Evolutionary conservation across 768 basidiomycete genomes (phyloP), one percentile per base, ranked within the genome.

Genomic region (Leccinum pellstonianum): DNA sequence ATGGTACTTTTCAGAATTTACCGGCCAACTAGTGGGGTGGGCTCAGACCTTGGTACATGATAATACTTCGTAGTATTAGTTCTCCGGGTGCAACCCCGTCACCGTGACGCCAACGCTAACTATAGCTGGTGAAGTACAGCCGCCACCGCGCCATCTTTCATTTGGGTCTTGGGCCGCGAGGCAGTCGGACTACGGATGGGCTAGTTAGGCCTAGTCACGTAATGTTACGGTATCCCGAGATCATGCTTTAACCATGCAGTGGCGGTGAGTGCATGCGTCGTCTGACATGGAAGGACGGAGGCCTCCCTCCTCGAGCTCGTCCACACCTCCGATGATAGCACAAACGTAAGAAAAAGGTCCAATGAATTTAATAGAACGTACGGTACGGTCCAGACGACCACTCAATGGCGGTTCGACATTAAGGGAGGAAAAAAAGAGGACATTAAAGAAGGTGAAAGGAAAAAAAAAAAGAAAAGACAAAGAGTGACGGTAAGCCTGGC

Each of bases 181-280:
- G 68, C 58, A 52, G 63, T 31, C 61, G 48, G 57, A 61, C 43
- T 43, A 60, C 51, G 46, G 48, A 50, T 52, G 48, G 51, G 43
- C 41, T 43, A n/a, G 17, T 9, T n/a, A 43, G 43, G 52, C 14
- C 51, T 3, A 19, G 57, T 63, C 62, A 64, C 70, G 70, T 71
- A 72, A 70, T 54, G 3, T 60, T 62, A 71, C 70, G 70, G 60
- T 62, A 72, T 71, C 41, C 70, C 70, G 64, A 38, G 41, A 67
- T 70, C 70, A 63, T 64, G 70, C 67, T 52, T 60, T 54, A 50
- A 64, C 61, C 70, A 70, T 25, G 71, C 65, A 68, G 70, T 73
- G 70, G 70, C 68, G 63, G 49, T 71, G 70, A 70, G 66, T 46
- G 43, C 63, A 66, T 62, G 64, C 23, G 49, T 50, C 53, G 51